Conservation (phyloP, 2,329 filamentous ascomycete genomes). For the Ceratocystis diversiconidia region DNA sequence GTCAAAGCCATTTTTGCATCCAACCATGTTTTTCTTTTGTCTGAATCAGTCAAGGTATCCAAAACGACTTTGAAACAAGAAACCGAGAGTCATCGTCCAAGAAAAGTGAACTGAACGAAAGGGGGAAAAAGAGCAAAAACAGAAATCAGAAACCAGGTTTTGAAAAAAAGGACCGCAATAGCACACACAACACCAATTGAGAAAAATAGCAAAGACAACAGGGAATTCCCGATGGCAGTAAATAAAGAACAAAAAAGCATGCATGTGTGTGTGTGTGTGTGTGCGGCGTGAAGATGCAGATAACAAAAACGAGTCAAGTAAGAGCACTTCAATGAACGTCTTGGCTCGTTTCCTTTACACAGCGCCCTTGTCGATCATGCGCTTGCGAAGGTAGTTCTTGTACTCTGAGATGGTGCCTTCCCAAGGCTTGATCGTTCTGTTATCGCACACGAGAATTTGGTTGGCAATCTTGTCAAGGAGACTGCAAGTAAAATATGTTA, state of each 20-base stretch:
- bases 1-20: background rate
- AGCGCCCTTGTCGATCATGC: conserved; percentile 82
- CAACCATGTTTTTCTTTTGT: background rate
- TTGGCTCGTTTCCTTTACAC: conserved; percentile 42
- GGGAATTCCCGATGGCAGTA: no score
- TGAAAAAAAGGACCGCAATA: no score
- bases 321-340: background rate
- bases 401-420: conserved; percentile 81
- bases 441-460: conserved; percentile 98
- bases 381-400: conserved; percentile 98
- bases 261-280: no score
- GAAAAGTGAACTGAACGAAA: background rate
- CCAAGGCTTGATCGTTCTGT: conserved; percentile 86
- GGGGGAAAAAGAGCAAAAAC: background rate
- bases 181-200: background rate
- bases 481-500: conserved; percentile 33
- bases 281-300: background rate
- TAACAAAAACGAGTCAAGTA: background rate
- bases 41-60: conserved; percentile 5
- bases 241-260: no score
- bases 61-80: conserved; percentile 5
- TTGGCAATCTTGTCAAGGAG: conserved; percentile 98
- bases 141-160: background rate
- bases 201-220: background rate
- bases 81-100: conserved; percentile 3